phyloP scores from a whole-genome alignment of 352 stramenopile species.

The Phytophthora fragariaefolia region DNA sequence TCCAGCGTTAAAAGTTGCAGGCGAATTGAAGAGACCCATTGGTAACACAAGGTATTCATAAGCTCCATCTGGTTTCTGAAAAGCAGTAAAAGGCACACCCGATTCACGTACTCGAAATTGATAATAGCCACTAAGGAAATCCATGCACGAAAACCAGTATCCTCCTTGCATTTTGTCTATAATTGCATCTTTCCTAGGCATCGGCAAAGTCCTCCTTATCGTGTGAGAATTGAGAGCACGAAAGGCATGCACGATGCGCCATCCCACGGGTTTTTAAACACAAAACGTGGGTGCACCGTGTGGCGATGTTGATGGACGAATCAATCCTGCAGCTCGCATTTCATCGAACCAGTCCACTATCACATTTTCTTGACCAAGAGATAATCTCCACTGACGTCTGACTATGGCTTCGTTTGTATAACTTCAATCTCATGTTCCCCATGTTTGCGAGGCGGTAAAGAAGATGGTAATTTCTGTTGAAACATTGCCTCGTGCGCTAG shows the following conservation, averaged over 20 bases:
- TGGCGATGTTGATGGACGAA: no score
- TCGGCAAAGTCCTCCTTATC: background rate
- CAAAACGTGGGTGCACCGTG: no score
- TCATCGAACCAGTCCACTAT: conserved; percentile 15
- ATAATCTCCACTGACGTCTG: conserved; percentile 7
- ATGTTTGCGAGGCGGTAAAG: conserved; percentile 3
- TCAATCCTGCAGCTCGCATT: background rate
- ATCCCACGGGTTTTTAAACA: no score
- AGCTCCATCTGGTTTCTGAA: conserved; percentile 20
- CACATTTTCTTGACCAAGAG: conserved; percentile 16
- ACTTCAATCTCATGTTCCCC: conserved; percentile 11
- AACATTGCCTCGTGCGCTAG: conserved; percentile 1
- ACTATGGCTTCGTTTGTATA: conserved; percentile 6
- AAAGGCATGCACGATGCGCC: no score
- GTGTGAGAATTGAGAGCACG: no score
- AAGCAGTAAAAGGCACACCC: conserved; percentile 28
- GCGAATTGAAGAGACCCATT: conserved; percentile 27
- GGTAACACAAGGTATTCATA: conserved; percentile 34
- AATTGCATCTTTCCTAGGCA: conserved; percentile 26
- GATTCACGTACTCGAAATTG: conserved; percentile 28
- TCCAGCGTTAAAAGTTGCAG: conserved; percentile 18
- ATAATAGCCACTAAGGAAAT: conserved; percentile 32
- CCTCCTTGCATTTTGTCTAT: conserved; percentile 17
- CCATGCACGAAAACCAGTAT: conserved; percentile 23
- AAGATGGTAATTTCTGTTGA: conserved; percentile 1